A percentile compares a stretch with the other conserved stretches of the same genome.
Conservation (phyloP, 495 filamentous ascomycete species). For the Neurospora cerealis region DNA sequence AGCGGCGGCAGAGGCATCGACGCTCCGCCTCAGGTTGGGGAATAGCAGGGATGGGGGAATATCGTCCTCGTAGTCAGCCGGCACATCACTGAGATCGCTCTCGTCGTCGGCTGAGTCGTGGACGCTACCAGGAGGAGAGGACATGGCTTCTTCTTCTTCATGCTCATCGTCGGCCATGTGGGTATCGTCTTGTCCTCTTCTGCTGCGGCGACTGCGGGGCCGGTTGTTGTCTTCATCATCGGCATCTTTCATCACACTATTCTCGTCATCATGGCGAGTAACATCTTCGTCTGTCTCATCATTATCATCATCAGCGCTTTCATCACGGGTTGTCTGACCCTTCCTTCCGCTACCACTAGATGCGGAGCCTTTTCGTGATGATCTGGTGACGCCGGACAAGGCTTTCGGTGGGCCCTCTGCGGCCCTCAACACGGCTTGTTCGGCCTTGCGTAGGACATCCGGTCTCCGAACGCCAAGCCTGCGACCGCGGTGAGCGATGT, state of each 20-base stretch:
- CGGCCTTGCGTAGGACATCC: slow-evolving; percentile 40
- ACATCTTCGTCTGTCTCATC: slow-evolving; percentile 8
- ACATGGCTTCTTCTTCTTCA: slow-evolving; percentile 21
- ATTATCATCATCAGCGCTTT: slow-evolving; percentile 16
- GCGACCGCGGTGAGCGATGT: slow-evolving; percentile 23
- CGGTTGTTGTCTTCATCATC: slow-evolving; percentile 12
- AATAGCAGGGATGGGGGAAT: slow-evolving; percentile 35
- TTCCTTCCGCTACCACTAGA: slow-evolving; percentile 27
- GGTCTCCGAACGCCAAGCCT: slow-evolving; percentile 32
- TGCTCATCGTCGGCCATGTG: slow-evolving; percentile 23
- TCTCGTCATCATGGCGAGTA: slow-evolving; percentile 9
- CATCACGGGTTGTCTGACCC: slow-evolving; percentile 13
- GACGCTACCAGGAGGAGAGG: slow-evolving; percentile 45
- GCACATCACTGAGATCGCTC: slow-evolving; percentile 66
- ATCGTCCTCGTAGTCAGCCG: slow-evolving; percentile 40
- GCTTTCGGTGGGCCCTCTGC: slow-evolving; percentile 33
- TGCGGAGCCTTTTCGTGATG: slow-evolving; percentile 26
- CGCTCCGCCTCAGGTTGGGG: slow-evolving; percentile 31
- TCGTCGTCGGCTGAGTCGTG: slow-evolving; percentile 74
- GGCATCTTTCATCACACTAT: slow-evolving; percentile 27
- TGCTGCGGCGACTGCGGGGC: background rate
- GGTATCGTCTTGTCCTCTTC: slow-evolving; percentile 9
- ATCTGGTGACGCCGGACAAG: slow-evolving; percentile 2
- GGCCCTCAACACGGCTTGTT: slow-evolving; percentile 34
- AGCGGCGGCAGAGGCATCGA: slow-evolving; percentile 12